Conservation (phyloP, 2,329 filamentous ascomycete genomes). For the Monosporascus sp. region DNA sequence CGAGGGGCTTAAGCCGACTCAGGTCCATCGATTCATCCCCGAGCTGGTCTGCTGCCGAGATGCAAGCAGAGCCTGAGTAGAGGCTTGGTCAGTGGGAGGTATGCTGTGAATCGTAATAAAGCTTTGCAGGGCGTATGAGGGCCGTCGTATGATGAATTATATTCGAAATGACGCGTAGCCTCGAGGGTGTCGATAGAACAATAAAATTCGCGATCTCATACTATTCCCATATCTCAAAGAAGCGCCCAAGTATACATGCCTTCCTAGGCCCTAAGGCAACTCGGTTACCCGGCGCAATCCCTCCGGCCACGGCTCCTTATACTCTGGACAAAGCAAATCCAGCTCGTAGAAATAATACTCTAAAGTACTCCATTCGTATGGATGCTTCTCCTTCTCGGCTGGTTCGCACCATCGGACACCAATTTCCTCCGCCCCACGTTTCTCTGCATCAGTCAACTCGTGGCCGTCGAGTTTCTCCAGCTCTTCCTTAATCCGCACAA, state of each 20-base stretch:
- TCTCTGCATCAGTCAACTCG: neutral
- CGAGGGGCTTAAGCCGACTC: constrained; percentile 14
- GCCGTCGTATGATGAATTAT: too few species aligned
- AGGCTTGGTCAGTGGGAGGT: too few species aligned
- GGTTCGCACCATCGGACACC: neutral
- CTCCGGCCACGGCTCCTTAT: neutral
- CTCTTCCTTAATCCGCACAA: neutral
- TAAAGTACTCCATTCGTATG: neutral
- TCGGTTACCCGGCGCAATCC: neutral
- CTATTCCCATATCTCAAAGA: too few species aligned
- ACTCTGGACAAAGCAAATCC: neutral
- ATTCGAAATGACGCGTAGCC: too few species aligned
- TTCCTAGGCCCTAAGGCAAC: too few species aligned
- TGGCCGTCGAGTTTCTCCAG: neutral
- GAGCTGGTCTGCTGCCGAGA: too few species aligned
- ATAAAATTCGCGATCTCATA: too few species aligned
- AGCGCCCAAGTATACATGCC: too few species aligned
- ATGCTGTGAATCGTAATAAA: too few species aligned
- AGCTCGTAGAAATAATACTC: neutral
- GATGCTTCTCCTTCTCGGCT: neutral
- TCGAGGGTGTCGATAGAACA: too few species aligned
- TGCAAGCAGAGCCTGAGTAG: too few species aligned
- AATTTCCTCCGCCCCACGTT: constrained; percentile 1
- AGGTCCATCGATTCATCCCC: constrained; percentile 14
- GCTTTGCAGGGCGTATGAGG: too few species aligned